Percentiles rank a stretch among this genome's conserved stretches.
Evolutionary conservation across 257 asterid species (phyloP).

Genomic region (Haberlea rhodopensis): DNA sequence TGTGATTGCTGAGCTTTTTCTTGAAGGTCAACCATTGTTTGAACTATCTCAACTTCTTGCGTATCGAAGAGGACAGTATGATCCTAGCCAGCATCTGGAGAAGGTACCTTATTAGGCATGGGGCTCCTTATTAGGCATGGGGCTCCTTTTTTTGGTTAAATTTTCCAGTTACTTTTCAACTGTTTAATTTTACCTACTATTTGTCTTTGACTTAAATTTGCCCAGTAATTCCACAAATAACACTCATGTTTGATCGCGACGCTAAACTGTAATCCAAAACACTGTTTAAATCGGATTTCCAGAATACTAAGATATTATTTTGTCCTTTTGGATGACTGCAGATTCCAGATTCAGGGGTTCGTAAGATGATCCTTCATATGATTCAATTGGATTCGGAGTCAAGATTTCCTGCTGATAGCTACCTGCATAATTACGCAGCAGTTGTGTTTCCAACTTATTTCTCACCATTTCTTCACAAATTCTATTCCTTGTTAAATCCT

Average conservation of each 20-base stretch:
- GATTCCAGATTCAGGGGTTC: slow-evolving; percentile 98
- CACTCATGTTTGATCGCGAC: slow-evolving; percentile 14
- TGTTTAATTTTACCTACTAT: slow-evolving; percentile 2
- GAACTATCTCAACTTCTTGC: slow-evolving; percentile 97
- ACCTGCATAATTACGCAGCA: slow-evolving; percentile 76
- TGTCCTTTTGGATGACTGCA: slow-evolving; percentile 35
- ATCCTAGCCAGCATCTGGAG: slow-evolving; percentile 96
- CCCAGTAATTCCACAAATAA: slow-evolving; percentile 14
- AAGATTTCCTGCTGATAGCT: slow-evolving; percentile 87
- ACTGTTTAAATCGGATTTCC: slow-evolving; percentile 18
- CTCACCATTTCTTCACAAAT: slow-evolving; percentile 90
- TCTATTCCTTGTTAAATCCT: slow-evolving; percentile 88
- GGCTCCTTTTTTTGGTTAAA: neutral
- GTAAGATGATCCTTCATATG: slow-evolving; percentile 98
- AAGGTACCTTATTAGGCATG: slow-evolving; percentile 54
- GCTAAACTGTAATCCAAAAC: slow-evolving; percentile 10
- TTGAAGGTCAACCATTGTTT: slow-evolving; percentile 96
- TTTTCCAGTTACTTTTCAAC: slow-evolving; percentile 10
- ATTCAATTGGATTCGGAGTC: slow-evolving; percentile 89
- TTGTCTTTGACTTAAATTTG: slow-evolving; percentile 10
- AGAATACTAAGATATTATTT: slow-evolving; percentile 22
- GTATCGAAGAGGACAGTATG: slow-evolving; percentile 97
- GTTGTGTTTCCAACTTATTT: slow-evolving; percentile 93
- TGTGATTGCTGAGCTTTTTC: slow-evolving; percentile 98
- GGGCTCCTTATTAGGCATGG: too few relatives aligned